Base-by-base conservation (phyloP, 805 yeast genomes). In the Wickerhamiella kazuoi region DNA sequence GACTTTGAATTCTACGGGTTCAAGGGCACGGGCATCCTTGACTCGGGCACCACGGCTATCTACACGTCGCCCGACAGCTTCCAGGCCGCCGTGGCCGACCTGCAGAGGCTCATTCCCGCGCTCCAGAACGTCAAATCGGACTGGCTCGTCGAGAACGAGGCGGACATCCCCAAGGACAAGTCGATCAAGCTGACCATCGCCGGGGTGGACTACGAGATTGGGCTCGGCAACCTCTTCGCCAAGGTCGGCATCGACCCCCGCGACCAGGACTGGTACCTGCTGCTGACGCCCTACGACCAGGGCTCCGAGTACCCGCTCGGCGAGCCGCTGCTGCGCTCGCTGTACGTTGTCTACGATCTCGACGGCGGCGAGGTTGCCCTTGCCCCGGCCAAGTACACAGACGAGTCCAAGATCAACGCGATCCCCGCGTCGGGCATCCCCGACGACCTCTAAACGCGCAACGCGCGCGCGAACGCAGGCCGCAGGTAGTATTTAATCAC, bases 331-430 rank as follows among this genome's bases (percentile, higher is more conserved):
- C 57, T 78, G 44, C 63, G 77, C 42, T 65, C 68, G 36, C 72
- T 74, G 35, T 78, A 77, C 53, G 59, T 71, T 20, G 81, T 75
- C 13, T 74, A 68, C 54, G 79, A 78, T 52, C 57, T 75, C 42
- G 76, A 73, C 20, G 67, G 65, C 46, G 57, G 56, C 35, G 63
- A 69, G 44, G 62, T 77, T 29, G 72, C 77, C 2, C 44, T 77
- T 37, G 80, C 72, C 13, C 38, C 35, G 6, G 63, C 63, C 18
- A 47, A 43, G 26, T 23, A 23, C 26, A 23, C 26, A 6, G 11
- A 11, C 26, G 26, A 23, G 26, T 23, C 26, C 11, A 6, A 23
- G 9, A 23, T 7, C 9, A 11, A 7, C 26, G 9, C 26, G 6
- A 11, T 23, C 11, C 26, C 26, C 9, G 26, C 26, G n/a, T n/a